Conservation (phyloP, 108 stramenopile genomes). For the Skeletonema costatum region DNA sequence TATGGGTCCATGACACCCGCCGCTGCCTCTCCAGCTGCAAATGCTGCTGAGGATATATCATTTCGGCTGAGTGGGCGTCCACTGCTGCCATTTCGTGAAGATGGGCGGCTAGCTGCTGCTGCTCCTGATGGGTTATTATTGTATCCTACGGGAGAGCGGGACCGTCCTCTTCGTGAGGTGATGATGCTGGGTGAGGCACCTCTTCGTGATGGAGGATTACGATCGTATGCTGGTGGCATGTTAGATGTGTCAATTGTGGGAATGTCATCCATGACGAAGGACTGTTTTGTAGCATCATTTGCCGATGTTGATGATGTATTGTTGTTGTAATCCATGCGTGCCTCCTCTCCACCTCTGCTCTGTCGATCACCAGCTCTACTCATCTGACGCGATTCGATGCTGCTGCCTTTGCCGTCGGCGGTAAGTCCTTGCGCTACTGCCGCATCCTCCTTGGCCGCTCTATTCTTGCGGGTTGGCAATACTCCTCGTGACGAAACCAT, state of each 20-base stretch:
- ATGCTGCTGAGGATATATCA: constrained; percentile 11
- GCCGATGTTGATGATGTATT: not conserved
- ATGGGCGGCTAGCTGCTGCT: not conserved
- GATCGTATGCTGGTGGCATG: constrained; percentile 1
- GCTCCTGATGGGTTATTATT: not conserved
- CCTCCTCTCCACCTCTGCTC: not conserved
- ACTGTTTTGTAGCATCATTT: not conserved
- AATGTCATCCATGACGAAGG: constrained; percentile 17
- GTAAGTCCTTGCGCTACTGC: not conserved
- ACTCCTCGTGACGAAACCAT: not conserved
- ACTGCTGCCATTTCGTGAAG: constrained; percentile 12
- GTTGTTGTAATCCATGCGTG: not conserved
- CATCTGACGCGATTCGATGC: not conserved
- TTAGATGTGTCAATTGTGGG: constrained; percentile 5
- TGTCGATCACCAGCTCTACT: not conserved
- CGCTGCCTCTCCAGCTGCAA: constrained; percentile 26
- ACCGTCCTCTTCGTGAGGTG: constrained; percentile 25
- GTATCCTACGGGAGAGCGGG: constrained; percentile 21
- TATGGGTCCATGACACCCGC: constrained; percentile 2
- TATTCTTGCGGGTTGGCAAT: constrained; percentile 1
- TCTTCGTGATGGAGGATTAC: not conserved
- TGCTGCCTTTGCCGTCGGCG: not conserved
- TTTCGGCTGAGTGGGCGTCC: not conserved
- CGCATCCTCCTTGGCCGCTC: not conserved
- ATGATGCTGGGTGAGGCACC: constrained; percentile 1